These are phyloP conservation scores for Penicillium sp. DNA, from an alignment of 2,329 filamentous ascomycete genomes.

Conservation along the genomic window DNA sequence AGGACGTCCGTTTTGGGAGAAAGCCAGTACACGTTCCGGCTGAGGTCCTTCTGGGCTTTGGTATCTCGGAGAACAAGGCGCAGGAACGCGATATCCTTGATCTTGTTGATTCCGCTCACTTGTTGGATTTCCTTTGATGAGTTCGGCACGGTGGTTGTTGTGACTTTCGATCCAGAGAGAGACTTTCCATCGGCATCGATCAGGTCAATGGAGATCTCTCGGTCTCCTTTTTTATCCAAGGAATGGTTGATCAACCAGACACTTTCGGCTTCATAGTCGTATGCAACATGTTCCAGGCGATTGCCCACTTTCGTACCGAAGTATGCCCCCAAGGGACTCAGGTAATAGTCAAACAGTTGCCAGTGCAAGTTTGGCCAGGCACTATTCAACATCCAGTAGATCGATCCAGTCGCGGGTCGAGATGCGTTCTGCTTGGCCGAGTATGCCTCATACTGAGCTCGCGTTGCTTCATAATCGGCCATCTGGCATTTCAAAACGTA, in stretches of 20 bases:
- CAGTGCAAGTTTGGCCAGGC: conserved; percentile 68
- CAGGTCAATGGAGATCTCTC: conserved; percentile 53
- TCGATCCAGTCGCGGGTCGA: conserved; percentile 59
- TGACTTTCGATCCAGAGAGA: conserved; percentile 38
- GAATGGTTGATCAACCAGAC: conserved; percentile 60
- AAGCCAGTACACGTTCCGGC: conserved; percentile 64
- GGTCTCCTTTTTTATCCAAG: conserved; percentile 38
- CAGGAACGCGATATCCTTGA: conserved; percentile 53
- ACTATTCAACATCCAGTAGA: conserved; percentile 70
- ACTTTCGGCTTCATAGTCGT: conserved; percentile 51
- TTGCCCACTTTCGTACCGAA: conserved; percentile 59
- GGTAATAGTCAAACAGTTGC: conserved; percentile 66
- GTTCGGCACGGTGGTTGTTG: conserved; percentile 48
- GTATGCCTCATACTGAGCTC: conserved; percentile 61
- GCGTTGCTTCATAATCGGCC: conserved; percentile 65
- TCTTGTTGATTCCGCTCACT: conserved; percentile 33
- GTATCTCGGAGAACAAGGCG: conserved; percentile 50
- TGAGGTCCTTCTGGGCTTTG: conserved; percentile 39
- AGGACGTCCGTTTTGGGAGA: conserved; percentile 50
- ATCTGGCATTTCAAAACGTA: conserved; percentile 63
- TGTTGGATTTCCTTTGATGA: conserved; percentile 42
- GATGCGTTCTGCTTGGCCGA: conserved; percentile 52
- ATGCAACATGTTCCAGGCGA: conserved; percentile 57
- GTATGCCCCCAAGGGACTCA: conserved; percentile 60
- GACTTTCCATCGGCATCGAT: conserved; percentile 51